Evolutionary conservation across 2,329 filamentous ascomycete genomes (phyloP), one percentile per base, ranked within the genome.

Genomic region (Fusarium palustre): DNA sequence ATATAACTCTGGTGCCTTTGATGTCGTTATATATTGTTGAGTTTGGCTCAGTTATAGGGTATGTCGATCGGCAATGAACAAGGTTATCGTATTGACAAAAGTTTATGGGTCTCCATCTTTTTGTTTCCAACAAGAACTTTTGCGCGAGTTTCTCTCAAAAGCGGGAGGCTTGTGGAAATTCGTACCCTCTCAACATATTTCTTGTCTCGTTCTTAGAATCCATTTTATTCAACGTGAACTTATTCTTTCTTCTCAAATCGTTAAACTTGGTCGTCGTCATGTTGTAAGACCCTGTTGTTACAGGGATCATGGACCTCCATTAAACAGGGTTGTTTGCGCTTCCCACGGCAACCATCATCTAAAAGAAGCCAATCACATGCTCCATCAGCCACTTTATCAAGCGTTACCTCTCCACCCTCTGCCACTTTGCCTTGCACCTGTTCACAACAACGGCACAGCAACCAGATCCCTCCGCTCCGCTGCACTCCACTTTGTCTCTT

Each of bases 361-460:
- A 58, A 43, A 42, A 33, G 7, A 8, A 45, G 31, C 66, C 66
- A 69, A 69, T 59, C 52, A 69, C 4, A 12, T 20, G 7, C 15
- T 22, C 22, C 33, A 42, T 22, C 42, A 70, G 66, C 66, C 56
- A 70, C 66, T 41, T 54, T 45, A 28, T 24, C 31, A 39, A 41
- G 60, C 60, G 47, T 42, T 49, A 33, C 20, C 16, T 54, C 41
- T 22, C 47, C 57, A 58, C 50, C 46, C 25, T 43, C 50, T 47
- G 55, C 60, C 52, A 65, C 60, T 47, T 36, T 47, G 20, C 24
- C 39, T 43, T 63, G 47, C 30, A 43, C 36, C 46, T 58, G 65
- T 12, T 70, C 69, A 68, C 49, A 53, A 64, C 70, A 49, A 72
- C 56, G 61, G 69, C 71, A 68, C 71, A 63, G 71, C 71, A 73